phyloP scores from a whole-genome alignment of 2,329 filamentous ascomycete genomes.

The Cordyceps militaris region DNA sequence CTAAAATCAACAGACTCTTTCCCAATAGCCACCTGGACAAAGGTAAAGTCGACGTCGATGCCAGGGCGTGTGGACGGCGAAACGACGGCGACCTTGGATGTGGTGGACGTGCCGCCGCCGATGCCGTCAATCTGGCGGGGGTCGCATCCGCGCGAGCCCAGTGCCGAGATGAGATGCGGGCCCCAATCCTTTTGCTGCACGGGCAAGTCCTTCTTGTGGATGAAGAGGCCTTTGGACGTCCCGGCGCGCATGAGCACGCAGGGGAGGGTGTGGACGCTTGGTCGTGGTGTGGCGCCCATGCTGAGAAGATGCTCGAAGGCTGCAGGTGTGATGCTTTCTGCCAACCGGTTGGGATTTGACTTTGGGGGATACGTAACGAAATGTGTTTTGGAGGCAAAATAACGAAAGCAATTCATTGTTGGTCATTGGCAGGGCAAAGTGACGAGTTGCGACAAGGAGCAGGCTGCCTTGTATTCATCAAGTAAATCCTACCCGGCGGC shows the following conservation, averaged over 20 bases:
- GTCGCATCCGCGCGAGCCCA: slow-evolving; percentile 48
- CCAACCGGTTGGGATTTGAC: background rate
- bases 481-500: too few species aligned
- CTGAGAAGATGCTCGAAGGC: background rate
- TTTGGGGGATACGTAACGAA: background rate
- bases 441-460: background rate
- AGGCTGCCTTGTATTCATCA: background rate
- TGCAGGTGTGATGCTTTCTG: background rate
- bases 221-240: slow-evolving; percentile 54
- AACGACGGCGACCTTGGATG: slow-evolving; percentile 57
- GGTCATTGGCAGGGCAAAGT: background rate
- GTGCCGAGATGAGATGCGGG: slow-evolving; percentile 43
- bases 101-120: slow-evolving; percentile 52
- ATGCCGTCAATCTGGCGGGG: slow-evolving; percentile 56
- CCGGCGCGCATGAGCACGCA: slow-evolving; percentile 57
- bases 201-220: slow-evolving; percentile 48
- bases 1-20: slow-evolving; percentile 48
- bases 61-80: slow-evolving; percentile 31
- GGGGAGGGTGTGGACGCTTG: slow-evolving; percentile 24
- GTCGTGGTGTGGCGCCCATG: slow-evolving; percentile 4
- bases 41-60: slow-evolving; percentile 45
- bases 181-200: slow-evolving; percentile 37
- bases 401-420: background rate
- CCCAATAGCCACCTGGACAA: slow-evolving; percentile 36
- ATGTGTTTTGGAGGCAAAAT: background rate